Evolutionary conservation across 495 filamentous ascomycete genomes (phyloP), one percentile per base, ranked within the genome.

Genomic region (Thozetella sp.): DNA sequence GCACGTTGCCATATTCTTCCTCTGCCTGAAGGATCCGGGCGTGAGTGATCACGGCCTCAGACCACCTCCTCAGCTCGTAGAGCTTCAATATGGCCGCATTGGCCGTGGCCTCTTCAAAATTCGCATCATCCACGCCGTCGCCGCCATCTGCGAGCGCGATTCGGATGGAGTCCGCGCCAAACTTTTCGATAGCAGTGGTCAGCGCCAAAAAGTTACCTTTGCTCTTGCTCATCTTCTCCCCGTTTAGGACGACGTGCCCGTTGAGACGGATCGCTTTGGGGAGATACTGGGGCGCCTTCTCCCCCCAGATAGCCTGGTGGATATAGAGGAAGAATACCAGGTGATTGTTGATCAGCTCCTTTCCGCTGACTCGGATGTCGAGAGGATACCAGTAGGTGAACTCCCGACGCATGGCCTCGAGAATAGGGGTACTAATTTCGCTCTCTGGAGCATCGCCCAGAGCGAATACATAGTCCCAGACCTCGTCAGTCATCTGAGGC

Each of bases 361-460:
- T 94, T 54, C 91, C 91, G 22, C 88, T 92, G 40, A 89, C 83
- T 59, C 89, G 81, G 58, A 95, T 72, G 63, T 97, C 93, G 26
- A 96, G 76, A 25, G 93, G 93, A 72, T 97, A 97, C 81, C 89
- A 97, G 80, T 97, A 97, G 61, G 91, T 86, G 69, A 97, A 97
- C 63, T 96, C 90, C 65, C 91, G 79, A 51, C 90, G 81, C 90
- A 97, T 88, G 22, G 83, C 76, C 67, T 86, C 81, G 46, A 97
- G 77, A 58, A 81, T 80, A 24, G 87, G 82, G 65, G 87, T 85
- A 52, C 78, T 77, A 53, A 96, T 93, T 12, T 89, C 69, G 2
- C 86, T 81, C 19, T 90, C 81, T 57, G 79, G 82, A 25, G 89
- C 72, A 52, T 90, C 86, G 13, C 72, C 53, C 22, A 70, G 71